phyloP scores from a whole-genome alignment of 345 rosid species.

The Corchorus capsularis region DNA sequence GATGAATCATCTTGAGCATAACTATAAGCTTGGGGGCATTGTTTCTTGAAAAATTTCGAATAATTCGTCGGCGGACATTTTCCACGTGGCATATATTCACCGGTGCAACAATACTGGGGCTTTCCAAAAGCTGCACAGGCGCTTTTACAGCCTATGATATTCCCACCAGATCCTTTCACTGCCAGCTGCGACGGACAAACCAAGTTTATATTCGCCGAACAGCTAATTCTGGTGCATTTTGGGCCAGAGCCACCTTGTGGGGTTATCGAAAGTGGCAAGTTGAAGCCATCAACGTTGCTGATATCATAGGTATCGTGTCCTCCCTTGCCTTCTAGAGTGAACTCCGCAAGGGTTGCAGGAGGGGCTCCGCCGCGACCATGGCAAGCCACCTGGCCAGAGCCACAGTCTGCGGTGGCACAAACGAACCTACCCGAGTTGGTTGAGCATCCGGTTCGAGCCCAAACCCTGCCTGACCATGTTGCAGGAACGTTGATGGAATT shows the following conservation, averaged over 20 bases:
- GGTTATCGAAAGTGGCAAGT: constrained; percentile 47
- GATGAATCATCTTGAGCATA: constrained; percentile 49
- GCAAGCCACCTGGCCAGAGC: constrained; percentile 53
- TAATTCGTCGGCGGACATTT: constrained; percentile 46
- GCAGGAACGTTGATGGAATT: constrained; percentile 28
- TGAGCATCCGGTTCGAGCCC: constrained; percentile 54
- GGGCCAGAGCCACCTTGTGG: constrained; percentile 51
- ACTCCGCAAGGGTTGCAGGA: constrained; percentile 43
- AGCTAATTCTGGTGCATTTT: constrained; percentile 22
- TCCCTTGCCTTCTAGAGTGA: constrained; percentile 21
- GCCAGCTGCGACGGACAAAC: constrained; percentile 49
- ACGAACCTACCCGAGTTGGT: constrained; percentile 30
- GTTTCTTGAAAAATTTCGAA: constrained; percentile 43
- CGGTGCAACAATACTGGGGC: constrained; percentile 52
- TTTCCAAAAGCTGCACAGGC: constrained; percentile 35
- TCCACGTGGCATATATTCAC: constrained; percentile 18
- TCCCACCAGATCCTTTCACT: constrained; percentile 23
- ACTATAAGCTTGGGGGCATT: constrained; percentile 66
- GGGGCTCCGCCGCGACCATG: constrained; percentile 37
- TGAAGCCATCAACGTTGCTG: constrained; percentile 23
- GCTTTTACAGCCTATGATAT: constrained; percentile 46
- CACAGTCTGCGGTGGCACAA: constrained; percentile 52
- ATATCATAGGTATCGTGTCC: constrained; percentile 44
- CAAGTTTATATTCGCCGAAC: constrained; percentile 33
- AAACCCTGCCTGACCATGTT: constrained; percentile 35